These are phyloP conservation scores for Aspergillus cavernicola DNA, from an alignment of 495 filamentous ascomycete genomes.

Conservation along the genomic window DNA sequence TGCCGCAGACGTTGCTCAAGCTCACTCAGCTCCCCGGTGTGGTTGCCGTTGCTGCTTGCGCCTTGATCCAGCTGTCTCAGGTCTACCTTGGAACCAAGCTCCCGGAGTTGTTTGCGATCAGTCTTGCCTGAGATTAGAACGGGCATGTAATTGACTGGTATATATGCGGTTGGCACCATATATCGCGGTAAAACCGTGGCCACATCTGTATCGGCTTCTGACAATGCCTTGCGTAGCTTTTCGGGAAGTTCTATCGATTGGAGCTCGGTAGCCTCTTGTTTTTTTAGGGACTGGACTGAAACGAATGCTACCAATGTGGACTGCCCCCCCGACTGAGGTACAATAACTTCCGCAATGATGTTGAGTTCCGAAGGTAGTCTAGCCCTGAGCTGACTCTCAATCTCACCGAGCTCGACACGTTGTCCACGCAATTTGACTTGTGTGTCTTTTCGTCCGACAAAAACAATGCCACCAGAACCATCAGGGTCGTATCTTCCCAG, in stretches of 20 bases:
- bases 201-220: conserved; percentile 25
- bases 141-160: conserved; percentile 38
- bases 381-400: conserved; percentile 37
- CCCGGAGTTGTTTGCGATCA: conserved; percentile 37
- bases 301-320: conserved; percentile 37
- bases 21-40: conserved; percentile 28
- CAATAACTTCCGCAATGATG: conserved; percentile 39
- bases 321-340: conserved; percentile 27
- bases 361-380: conserved; percentile 28
- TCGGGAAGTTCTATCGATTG: conserved; percentile 14
- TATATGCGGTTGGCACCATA: conserved; percentile 44
- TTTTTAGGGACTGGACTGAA: conserved; percentile 26
- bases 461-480: conserved; percentile 46
- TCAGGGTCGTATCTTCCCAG: conserved; percentile 54
- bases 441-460: conserved; percentile 58
- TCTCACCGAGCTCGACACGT: conserved; percentile 59
- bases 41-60: not conserved
- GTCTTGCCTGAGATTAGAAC: conserved; percentile 43
- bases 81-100: conserved; percentile 31
- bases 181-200: conserved; percentile 36
- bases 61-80: conserved; percentile 28
- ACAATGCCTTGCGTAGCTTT: conserved; percentile 19
- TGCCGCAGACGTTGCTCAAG: conserved; percentile 37
- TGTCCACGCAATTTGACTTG: conserved; percentile 63
- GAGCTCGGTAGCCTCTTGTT: conserved; percentile 17